phyloP scores from a whole-genome alignment of 208 protist genomes.

The Acanthamoeba rhysodes region DNA sequence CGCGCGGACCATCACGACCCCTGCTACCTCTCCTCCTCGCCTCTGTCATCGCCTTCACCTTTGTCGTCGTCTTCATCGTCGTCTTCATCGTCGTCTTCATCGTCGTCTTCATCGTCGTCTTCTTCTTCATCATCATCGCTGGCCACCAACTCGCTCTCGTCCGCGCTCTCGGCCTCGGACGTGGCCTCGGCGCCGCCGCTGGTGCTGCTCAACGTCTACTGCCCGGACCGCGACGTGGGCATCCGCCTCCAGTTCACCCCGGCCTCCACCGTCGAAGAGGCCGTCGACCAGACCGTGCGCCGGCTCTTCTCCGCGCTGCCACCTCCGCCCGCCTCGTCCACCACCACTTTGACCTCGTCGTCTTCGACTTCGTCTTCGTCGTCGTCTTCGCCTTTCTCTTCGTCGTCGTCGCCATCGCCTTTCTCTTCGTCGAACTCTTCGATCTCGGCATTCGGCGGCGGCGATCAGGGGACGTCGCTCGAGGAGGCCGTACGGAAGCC shows the following conservation, averaged over 20 bases:
- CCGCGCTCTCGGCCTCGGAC: neutral
- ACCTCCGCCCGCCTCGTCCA: neutral
- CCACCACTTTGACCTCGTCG: neutral
- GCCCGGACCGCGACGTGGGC: neutral
- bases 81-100: no score
- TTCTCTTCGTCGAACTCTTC: no score
- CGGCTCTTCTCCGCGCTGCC: neutral
- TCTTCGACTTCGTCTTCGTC: neutral
- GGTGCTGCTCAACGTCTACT: neutral
- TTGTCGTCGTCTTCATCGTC: no score
- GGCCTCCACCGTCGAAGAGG: conserved; percentile 12
- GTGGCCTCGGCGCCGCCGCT: neutral
- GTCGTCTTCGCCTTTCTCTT: no score
- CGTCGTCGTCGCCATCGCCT: neutral
- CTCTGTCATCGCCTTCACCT: no score
- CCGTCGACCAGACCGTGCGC: neutral
- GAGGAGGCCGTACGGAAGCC: neutral
- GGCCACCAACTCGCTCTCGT: neutral
- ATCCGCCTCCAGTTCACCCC: conserved; percentile 10
- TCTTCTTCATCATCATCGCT: neutral
- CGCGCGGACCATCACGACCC: no score
- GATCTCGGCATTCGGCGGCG: neutral
- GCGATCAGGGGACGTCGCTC: neutral
- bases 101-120: no score
- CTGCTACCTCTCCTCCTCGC: no score